These are phyloP conservation scores for Barnettozyma hawaiiensis DNA, from an alignment of 1,139 yeast species.

Conservation along the genomic window DNA sequence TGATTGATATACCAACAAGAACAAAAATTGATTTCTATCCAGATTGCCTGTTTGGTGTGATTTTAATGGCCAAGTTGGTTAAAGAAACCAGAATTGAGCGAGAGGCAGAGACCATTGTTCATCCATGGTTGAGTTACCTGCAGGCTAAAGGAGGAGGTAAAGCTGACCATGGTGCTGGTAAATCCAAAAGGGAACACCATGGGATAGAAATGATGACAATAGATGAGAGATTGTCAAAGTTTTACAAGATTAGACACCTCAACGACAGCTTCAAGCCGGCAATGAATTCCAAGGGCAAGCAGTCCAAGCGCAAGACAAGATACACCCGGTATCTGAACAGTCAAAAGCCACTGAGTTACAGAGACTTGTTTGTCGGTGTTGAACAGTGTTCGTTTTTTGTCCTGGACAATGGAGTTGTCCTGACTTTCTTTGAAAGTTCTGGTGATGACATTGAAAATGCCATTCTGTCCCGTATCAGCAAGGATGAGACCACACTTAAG, in stretches of 20 bases:
- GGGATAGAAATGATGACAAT: conserved; percentile 10
- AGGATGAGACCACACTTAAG: conserved; percentile 41
- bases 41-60: conserved; percentile 43
- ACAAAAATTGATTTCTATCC: conserved; percentile 48
- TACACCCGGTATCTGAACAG: conserved; percentile 36
- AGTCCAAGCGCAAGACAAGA: conserved; percentile 26
- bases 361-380: conserved; percentile 43
- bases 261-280: conserved; percentile 26
- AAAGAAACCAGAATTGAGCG: conserved; percentile 19
- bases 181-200: not conserved
- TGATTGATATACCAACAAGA: conserved; percentile 53
- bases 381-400: conserved; percentile 49
- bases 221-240: conserved; percentile 22
- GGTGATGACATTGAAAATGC: conserved; percentile 47
- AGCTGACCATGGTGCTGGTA: not conserved
- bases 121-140: not conserved
- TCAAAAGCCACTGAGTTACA: conserved; percentile 39
- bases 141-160: not conserved
- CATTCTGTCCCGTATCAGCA: conserved; percentile 39
- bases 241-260: conserved; percentile 26
- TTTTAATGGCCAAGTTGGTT: conserved; percentile 44
- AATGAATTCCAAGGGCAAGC: conserved; percentile 6
- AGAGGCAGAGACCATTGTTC: conserved; percentile 1
- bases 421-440: conserved; percentile 50
- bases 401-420: conserved; percentile 38